phyloP scores from a whole-genome alignment of 2,329 filamentous ascomycete genomes.

The Lecanoromycetidae sp. region DNA sequence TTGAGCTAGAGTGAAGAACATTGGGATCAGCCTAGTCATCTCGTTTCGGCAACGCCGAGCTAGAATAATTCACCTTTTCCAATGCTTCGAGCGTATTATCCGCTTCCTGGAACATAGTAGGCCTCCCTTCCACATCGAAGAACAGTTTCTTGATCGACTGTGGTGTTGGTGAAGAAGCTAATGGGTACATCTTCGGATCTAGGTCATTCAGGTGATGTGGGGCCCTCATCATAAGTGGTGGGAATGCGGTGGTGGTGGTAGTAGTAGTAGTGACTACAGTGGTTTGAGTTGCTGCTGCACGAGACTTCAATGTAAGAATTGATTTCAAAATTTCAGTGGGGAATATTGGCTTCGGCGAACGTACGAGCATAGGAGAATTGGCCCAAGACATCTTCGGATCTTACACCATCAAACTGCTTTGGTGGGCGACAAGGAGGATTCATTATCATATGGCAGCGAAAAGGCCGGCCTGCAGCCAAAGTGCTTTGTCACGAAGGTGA shows the following conservation, averaged over 20 bases:
- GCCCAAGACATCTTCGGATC: conserved; percentile 35
- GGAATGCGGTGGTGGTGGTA: conserved; percentile 69
- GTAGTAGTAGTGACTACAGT: conserved; percentile 79
- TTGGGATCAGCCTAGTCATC: conserved; percentile 6
- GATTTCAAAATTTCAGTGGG: no score
- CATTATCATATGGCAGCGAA: conserved; percentile 1
- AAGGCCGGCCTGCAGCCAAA: background rate
- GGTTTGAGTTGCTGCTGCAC: conserved; percentile 51
- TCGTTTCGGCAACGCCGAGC: no score
- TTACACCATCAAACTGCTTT: conserved; percentile 3
- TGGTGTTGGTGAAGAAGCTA: conserved; percentile 73
- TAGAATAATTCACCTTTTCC: conserved; percentile 36
- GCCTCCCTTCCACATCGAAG: conserved; percentile 54
- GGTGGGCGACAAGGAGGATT: background rate
- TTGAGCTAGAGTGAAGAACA: conserved; percentile 29
- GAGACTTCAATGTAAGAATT: no score
- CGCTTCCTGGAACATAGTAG: conserved; percentile 51
- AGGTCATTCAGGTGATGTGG: conserved; percentile 59
- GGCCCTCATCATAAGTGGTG: conserved; percentile 67
- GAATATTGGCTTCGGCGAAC: no score
- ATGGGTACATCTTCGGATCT: conserved; percentile 79
- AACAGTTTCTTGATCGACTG: conserved; percentile 63
- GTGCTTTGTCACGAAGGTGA: conserved; percentile 9
- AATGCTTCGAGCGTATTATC: conserved; percentile 44
- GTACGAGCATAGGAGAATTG: conserved; percentile 51